Percentiles rank a stretch among this genome's conserved stretches.
Evolutionary conservation across 331 rosid genomes (phyloP).

Genomic region (Arachis monticola): DNA sequence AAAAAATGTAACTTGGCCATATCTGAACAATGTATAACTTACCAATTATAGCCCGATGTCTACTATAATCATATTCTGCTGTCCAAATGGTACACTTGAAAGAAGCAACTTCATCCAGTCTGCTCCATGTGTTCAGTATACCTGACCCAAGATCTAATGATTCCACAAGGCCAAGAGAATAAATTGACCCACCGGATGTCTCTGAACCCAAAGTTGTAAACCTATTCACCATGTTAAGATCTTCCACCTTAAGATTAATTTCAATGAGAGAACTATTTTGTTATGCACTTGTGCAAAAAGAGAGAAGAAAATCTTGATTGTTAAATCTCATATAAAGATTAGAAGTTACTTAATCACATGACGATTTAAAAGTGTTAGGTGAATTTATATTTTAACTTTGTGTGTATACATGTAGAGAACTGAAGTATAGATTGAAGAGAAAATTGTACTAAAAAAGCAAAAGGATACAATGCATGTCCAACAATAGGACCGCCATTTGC

Average conservation of each 20-base stretch:
- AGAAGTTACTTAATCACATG: slow-evolving; percentile 18
- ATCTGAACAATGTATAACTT: slow-evolving; percentile 44
- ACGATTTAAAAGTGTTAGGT: neutral
- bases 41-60: slow-evolving; percentile 73
- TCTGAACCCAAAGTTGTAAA: slow-evolving; percentile 81
- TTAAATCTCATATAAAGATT: slow-evolving; percentile 19
- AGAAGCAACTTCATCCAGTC: slow-evolving; percentile 61
- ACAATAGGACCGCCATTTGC: slow-evolving; percentile 43
- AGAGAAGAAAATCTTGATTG: slow-evolving; percentile 23
- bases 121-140: slow-evolving; percentile 47
- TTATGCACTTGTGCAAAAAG: neutral
- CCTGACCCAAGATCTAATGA: slow-evolving; percentile 59
- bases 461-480: slow-evolving; percentile 82
- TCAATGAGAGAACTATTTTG: neutral
- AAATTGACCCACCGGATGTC: slow-evolving; percentile 68
- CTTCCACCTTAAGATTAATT: slow-evolving; percentile 27
- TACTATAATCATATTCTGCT: slow-evolving; percentile 64
- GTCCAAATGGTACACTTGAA: slow-evolving; percentile 82
- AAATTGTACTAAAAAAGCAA: slow-evolving; percentile 1
- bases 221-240: slow-evolving; percentile 66
- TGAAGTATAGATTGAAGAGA: neutral
- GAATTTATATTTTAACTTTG: too few relatives aligned
- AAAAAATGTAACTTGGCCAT: slow-evolving; percentile 8
- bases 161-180: slow-evolving; percentile 59
- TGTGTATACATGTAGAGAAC: too few relatives aligned